Conservation (phyloP, 2,329 filamentous ascomycete genomes). For the Bertia moriformis region DNA sequence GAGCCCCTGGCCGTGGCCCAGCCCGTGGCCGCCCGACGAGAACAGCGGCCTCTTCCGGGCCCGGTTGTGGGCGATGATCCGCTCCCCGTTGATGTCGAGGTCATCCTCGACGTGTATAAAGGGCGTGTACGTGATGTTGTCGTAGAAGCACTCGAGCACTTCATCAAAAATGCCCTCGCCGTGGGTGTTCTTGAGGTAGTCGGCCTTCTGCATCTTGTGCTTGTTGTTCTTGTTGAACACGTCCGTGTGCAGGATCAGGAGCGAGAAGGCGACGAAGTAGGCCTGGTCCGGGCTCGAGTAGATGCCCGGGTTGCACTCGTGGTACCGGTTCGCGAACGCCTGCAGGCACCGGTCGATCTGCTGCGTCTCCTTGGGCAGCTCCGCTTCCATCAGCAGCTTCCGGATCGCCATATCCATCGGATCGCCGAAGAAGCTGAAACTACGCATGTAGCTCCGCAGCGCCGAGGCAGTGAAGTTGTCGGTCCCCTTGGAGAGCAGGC, state of each 20-base stretch:
- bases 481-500: slow-evolving; percentile 69
- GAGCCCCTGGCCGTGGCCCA: too few relatives aligned
- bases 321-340: slow-evolving; percentile 88
- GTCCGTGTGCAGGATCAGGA: slow-evolving; percentile 91
- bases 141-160: slow-evolving; percentile 89
- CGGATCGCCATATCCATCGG: slow-evolving; percentile 96
- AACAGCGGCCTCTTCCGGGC: slow-evolving; percentile 58
- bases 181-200: slow-evolving; percentile 88
- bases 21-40: slow-evolving; percentile 36
- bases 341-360: slow-evolving; percentile 92
- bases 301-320: slow-evolving; percentile 95
- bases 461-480: slow-evolving; percentile 75
- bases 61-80: slow-evolving; percentile 56
- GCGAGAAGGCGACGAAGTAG: slow-evolving; percentile 95
- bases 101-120: slow-evolving; percentile 97
- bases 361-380: slow-evolving; percentile 91
- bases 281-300: slow-evolving; percentile 83
- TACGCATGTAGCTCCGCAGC: slow-evolving; percentile 84
- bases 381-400: slow-evolving; percentile 90
- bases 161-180: slow-evolving; percentile 89
- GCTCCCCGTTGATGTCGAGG: slow-evolving; percentile 62
- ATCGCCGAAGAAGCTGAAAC: slow-evolving; percentile 88
- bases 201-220: slow-evolving; percentile 90
- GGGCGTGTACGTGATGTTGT: slow-evolving; percentile 95
- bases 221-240: slow-evolving; percentile 99